A percentile compares a stretch with the other conserved stretches of the same genome.
These are phyloP conservation scores for Penicillium longicatenatum DNA, from an alignment of 495 filamentous ascomycete genomes.

Conservation along the genomic window DNA sequence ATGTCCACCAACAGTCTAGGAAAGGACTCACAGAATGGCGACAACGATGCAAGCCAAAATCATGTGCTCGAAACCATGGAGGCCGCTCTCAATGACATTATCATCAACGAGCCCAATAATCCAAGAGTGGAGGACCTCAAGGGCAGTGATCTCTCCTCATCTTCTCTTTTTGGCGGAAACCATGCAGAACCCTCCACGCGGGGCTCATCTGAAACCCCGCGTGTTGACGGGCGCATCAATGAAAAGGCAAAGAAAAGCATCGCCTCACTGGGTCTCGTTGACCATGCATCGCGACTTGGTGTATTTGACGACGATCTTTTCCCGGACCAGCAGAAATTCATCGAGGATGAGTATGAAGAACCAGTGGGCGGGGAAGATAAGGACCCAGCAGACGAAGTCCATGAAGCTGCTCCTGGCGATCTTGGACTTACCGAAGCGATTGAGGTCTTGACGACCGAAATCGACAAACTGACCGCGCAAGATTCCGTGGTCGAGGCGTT, in stretches of 20 bases:
- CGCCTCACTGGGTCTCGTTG: conserved; percentile 87
- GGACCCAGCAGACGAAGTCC: conserved; percentile 77
- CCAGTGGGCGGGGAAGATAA: conserved; percentile 59
- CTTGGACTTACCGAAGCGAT: conserved; percentile 93
- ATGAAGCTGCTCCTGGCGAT: conserved; percentile 94
- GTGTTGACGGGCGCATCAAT: conserved; percentile 36
- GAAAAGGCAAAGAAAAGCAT: conserved; percentile 78
- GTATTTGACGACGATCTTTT: conserved; percentile 97
- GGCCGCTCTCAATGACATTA: conserved; percentile 89
- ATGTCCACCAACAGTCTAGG: conserved; percentile 60
- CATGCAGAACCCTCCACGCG: conserved; percentile 51
- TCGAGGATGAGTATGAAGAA: conserved; percentile 84
- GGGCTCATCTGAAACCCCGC: conserved; percentile 58
- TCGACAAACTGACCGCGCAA: conserved; percentile 85
- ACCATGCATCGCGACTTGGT: conserved; percentile 73
- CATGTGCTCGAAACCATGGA: conserved; percentile 90
- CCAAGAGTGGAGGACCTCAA: conserved; percentile 64
- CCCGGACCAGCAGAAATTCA: conserved; percentile 82
- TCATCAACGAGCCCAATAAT: conserved; percentile 72
- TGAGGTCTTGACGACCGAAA: conserved; percentile 77
- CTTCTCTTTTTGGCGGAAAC: conserved; percentile 40
- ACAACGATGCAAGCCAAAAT: conserved; percentile 46
- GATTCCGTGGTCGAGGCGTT: conserved; percentile 90
- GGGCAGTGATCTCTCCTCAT: conserved; percentile 49
- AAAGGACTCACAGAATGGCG: conserved; percentile 51